A percentile compares a stretch with the other conserved stretches of the same genome.
Evolutionary conservation across 768 basidiomycete species (phyloP).

Genomic region (Lyophyllum atratum): DNA sequence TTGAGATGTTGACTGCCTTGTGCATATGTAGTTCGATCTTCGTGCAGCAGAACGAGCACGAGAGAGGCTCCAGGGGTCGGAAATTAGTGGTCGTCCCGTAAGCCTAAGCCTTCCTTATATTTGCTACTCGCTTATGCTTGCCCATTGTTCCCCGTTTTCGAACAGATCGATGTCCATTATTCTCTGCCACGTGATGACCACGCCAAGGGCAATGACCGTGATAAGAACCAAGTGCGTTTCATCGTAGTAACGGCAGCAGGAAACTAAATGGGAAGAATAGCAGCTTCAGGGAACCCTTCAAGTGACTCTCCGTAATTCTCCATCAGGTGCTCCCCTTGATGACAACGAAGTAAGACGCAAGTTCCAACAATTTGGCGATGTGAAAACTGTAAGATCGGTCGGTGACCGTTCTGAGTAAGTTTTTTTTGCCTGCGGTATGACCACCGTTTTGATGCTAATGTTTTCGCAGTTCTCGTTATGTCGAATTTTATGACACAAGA

Average conservation of each 20-base stretch:
- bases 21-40: constrained; percentile 72
- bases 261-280: constrained; percentile 29
- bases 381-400: constrained; percentile 74
- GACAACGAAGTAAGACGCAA: constrained; percentile 85
- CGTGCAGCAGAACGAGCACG: constrained; percentile 91
- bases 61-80: constrained; percentile 86
- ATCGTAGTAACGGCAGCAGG: too few relatives aligned
- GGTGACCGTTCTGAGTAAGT: constrained; percentile 64
- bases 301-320: constrained; percentile 73
- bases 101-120: constrained; percentile 30
- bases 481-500: constrained; percentile 93
- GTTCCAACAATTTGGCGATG: constrained; percentile 89
- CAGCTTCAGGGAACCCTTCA: constrained; percentile 85
- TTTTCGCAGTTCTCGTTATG: constrained; percentile 71
- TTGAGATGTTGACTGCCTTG: constrained; percentile 15
- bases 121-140: constrained; percentile 1
- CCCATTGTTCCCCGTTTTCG: constrained; percentile 23
- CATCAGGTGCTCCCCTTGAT: constrained; percentile 69
- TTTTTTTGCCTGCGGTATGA: background rate
- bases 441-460: background rate
- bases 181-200: constrained; percentile 91
- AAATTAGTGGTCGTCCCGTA: constrained; percentile 87
- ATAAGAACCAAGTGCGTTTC: constrained; percentile 80
- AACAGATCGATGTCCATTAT: constrained; percentile 97
- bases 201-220: constrained; percentile 60